Base-by-base conservation (phyloP, 441 rosid genomes). In the Raphanus hybrid region DNA sequence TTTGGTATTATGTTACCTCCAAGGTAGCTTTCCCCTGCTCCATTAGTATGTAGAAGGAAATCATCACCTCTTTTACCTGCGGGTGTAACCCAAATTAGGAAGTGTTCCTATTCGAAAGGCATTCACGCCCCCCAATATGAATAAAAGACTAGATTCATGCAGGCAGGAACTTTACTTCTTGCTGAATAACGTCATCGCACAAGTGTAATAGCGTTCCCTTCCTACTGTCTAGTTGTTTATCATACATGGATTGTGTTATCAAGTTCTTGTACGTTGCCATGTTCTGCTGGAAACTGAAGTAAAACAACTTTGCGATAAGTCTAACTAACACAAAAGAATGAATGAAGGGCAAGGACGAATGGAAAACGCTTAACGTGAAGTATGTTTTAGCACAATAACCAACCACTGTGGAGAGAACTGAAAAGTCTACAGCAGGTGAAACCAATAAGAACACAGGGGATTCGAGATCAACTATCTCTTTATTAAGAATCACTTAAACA, bases 361-460 rank as follows among this genome's bases (percentile, higher is more conserved):
- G 68, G 48, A 71, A 75, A 76, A 78, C 78, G 87, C 92, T 86
- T 85, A 73, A 96, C 98, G 99, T 91, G 92, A 96, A 92, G 84
- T 96, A 96, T 82, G 97, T 96, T 86, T 94, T 96, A 14, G 94
- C 98, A 86, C 92, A 86, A 84, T 96, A 96, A 79, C 98, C 99
- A 79, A n/a, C n/a, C n/a, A n/a, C n/a, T n/a, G n/a, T n/a, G n/a
- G n/a, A n/a, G n/a, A 96, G 64, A 85, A 96, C 92, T 57, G 98
- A 98, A 78, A 90, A 75, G 58, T 89, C 88, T 82, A 94, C 98
- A 20, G 23, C 23, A 20, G 23, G 23, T 20, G 23, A 20, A 20
- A 20, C 23, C 23, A 20, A 20, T 20, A 20, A 20, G 23, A 20
- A 20, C 23, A 20, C 23, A 20, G 23, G 23, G 1, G 23, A 20